These are phyloP conservation scores for Rhodotorula diobovata DNA, from an alignment of 768 basidiomycete genomes.

Conservation along the genomic window DNA sequence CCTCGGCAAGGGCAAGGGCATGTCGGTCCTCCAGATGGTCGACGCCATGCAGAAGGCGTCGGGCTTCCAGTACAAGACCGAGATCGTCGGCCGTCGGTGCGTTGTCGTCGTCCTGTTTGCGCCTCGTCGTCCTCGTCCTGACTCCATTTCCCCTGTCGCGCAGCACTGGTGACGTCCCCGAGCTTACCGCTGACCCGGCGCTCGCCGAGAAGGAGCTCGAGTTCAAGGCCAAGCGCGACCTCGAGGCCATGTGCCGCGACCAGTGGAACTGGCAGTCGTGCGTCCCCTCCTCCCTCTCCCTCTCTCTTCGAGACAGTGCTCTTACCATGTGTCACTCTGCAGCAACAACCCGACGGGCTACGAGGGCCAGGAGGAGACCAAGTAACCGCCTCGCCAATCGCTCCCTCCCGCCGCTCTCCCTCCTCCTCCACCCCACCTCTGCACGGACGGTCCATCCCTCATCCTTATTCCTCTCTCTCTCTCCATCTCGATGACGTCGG, in stretches of 20 bases:
- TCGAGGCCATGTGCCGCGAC: constrained; percentile 92
- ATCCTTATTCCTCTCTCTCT: neutral
- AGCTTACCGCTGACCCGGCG: constrained; percentile 86
- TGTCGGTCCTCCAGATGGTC: constrained; percentile 88
- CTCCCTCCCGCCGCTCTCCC: neutral
- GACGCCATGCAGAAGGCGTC: constrained; percentile 91
- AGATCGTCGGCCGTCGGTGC: constrained; percentile 84
- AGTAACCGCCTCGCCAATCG: too few species aligned
- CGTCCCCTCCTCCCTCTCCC: neutral
- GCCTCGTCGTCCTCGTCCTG: neutral
- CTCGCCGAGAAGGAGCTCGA: constrained; percentile 89
- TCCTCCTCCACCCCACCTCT: neutral
- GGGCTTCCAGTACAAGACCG: constrained; percentile 79
- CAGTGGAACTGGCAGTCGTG: constrained; percentile 94
- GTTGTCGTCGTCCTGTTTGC: constrained; percentile 43
- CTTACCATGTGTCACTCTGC: neutral
- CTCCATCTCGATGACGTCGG: neutral
- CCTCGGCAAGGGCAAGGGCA: constrained; percentile 85
- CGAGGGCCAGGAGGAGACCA: constrained; percentile 8
- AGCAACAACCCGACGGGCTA: constrained; percentile 39
- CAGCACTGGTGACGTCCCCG: constrained; percentile 90
- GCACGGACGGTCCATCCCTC: too few species aligned
- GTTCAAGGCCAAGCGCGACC: constrained; percentile 72
- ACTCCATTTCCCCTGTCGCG: neutral
- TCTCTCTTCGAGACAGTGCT: neutral